Base-by-base conservation (phyloP, 2,329 filamentous ascomycete genomes). In the Ophidiomyces ophidiicola region DNA sequence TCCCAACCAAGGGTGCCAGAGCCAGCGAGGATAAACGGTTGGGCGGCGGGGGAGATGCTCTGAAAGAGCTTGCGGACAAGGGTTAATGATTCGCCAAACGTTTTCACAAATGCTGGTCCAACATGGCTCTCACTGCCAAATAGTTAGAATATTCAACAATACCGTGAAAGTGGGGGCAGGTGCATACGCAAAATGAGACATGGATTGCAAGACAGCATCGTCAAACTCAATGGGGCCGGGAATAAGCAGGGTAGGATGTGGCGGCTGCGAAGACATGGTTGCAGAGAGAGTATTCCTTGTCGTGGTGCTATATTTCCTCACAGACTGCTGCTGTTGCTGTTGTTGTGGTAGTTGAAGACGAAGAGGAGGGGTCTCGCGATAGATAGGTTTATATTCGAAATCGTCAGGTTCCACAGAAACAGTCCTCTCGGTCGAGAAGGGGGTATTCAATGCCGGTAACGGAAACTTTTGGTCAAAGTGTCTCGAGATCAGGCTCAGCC, bases 211-310 rank as follows among this genome's bases (percentile, higher is more conserved):
- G 45, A 96, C 88, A 33, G 79, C 86, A 88, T 96, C 88, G 61
- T 94, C 88, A 58, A 94, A 94, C 68, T 96, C 88, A 62, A 96
- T 93, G 56, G 90, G 90, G 48, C 90, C 90, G 35, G 90, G 90
- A 57, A 98, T 96, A 66, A 98, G 77, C 64, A 98, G 71, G 41
- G 88, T 80, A 38, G 75, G 69, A 57, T 80, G 76, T 41, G 70
- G 61, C 39, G 71, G 53, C 63, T 79, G 74, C 40, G 53, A 57
- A 28, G 73, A 76, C 72, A 76, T 76, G 39, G 54, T 70, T 53
- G 52, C 48, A 35, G 51, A 44, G 36, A 50, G 47, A 49, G 48
- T 41, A 43, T 49, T 43, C 36, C 45, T 41, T 38, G 41, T 41
- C 14, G 48, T 38, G 18, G 32, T 34, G 17, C 39, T 46, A 28